A percentile compares a stretch with the other conserved stretches of the same genome.
phyloP scores from a whole-genome alignment of 2,329 filamentous ascomycete species.

The Beauveria sp. region DNA sequence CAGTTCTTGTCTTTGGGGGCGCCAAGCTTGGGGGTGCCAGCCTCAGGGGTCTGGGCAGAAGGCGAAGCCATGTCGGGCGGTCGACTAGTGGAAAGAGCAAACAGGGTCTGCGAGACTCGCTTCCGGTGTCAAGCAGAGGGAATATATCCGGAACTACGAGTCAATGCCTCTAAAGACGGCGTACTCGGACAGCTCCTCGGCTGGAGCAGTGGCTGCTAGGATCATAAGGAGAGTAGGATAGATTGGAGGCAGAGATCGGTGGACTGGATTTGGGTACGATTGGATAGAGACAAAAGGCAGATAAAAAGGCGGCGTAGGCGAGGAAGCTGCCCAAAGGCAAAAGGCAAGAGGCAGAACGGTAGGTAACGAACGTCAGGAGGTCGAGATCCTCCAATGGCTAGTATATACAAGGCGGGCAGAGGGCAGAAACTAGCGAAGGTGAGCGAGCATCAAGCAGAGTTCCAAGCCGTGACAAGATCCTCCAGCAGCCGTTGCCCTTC shows the following conservation, averaged over 20 bases:
- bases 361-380: constrained; percentile 14
- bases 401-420: constrained; percentile 25
- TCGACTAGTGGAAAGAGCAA: constrained; percentile 9
- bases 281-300: not conserved
- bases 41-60: constrained; percentile 27
- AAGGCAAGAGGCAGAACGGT: constrained; percentile 7
- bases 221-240: constrained; percentile 24
- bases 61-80: constrained; percentile 25
- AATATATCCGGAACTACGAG: constrained; percentile 3
- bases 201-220: constrained; percentile 15
- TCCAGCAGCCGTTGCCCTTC: constrained; percentile 10
- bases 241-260: constrained; percentile 8
- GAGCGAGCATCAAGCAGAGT: constrained; percentile 28
- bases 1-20: constrained; percentile 80
- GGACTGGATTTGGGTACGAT: not conserved
- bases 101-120: not conserved
- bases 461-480: constrained; percentile 17
- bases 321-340: constrained; percentile 14
- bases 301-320: constrained; percentile 2
- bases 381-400: constrained; percentile 11
- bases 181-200: constrained; percentile 13
- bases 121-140: not conserved
- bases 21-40: constrained; percentile 28
- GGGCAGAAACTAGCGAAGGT: constrained; percentile 28
- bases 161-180: constrained; percentile 5